These are phyloP conservation scores for Alternaria gaisen DNA, from an alignment of 2,329 filamentous ascomycete species.

Conservation along the genomic window DNA sequence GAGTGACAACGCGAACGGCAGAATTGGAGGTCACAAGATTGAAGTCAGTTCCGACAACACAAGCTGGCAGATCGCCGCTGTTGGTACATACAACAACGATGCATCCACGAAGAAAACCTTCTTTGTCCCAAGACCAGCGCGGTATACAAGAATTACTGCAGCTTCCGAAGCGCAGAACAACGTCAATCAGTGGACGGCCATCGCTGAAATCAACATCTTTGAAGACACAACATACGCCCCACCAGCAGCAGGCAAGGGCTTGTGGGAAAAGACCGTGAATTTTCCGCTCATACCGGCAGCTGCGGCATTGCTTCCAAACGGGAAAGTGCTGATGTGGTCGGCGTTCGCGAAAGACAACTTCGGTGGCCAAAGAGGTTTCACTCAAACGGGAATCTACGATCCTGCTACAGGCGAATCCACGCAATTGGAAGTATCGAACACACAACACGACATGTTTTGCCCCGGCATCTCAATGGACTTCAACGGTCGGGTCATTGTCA, in stretches of 20 bases:
- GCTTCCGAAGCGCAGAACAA: constrained; percentile 33
- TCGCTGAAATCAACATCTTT: constrained; percentile 40
- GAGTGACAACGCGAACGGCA: constrained; percentile 45
- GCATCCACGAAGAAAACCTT: constrained; percentile 33
- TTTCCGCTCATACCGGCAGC: constrained; percentile 40
- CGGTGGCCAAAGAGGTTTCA: constrained; percentile 34
- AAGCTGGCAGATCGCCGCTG: constrained; percentile 36
- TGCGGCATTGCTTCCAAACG: constrained; percentile 33
- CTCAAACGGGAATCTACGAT: constrained; percentile 46
- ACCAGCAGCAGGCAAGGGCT: constrained; percentile 31
- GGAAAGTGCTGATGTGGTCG: constrained; percentile 39
- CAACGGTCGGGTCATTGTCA: constrained; percentile 61
- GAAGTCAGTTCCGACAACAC: constrained; percentile 42
- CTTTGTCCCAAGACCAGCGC: constrained; percentile 31
- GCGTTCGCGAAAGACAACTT: constrained; percentile 29
- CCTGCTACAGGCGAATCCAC: constrained; percentile 33
- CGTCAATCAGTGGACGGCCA: constrained; percentile 29
- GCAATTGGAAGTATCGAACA: constrained; percentile 49
- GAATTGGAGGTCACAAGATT: constrained; percentile 48
- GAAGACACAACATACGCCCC: constrained; percentile 28
- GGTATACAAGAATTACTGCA: constrained; percentile 38
- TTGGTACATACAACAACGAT: constrained; percentile 40
- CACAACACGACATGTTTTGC: constrained; percentile 66
- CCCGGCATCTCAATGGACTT: constrained; percentile 62
- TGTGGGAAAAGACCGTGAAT: constrained; percentile 40